Evolutionary conservation across 352 stramenopile species (phyloP).

Genomic region (Phytophthora citrophthora): DNA sequence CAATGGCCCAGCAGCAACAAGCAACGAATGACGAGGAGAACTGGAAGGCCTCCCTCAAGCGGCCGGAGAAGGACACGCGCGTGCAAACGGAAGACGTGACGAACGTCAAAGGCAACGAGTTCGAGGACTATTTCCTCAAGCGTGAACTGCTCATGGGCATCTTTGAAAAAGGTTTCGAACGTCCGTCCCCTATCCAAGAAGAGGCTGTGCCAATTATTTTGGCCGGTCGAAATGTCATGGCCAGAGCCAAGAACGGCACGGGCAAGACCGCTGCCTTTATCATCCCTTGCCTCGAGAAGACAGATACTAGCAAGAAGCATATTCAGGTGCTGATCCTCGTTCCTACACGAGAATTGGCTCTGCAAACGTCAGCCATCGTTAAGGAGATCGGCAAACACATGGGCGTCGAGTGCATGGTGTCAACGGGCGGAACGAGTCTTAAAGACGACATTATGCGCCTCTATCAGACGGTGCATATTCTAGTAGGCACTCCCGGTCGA

Average conservation of each 20-base stretch:
- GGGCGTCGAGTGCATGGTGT: slow-evolving; percentile 98
- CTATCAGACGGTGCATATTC: slow-evolving; percentile 99
- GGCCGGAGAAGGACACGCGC: slow-evolving; percentile 87
- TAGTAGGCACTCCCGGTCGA: slow-evolving; percentile 98
- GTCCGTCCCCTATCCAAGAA: slow-evolving; percentile 98
- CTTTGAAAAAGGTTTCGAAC: slow-evolving; percentile 99
- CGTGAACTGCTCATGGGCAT: slow-evolving; percentile 99
- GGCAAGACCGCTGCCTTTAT: slow-evolving; percentile 99
- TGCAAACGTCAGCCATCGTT: slow-evolving; percentile 98
- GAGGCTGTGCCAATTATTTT: slow-evolving; percentile 99
- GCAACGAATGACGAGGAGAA: slow-evolving; percentile 45
- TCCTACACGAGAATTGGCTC: slow-evolving; percentile 97
- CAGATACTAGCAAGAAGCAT: slow-evolving; percentile 95
- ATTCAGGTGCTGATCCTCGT: slow-evolving; percentile 99
- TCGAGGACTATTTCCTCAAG: slow-evolving; percentile 99
- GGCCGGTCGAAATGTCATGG: slow-evolving; percentile 97
- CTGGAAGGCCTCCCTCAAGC: slow-evolving; percentile 84
- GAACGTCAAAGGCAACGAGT: slow-evolving; percentile 99
- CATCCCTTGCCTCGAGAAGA: slow-evolving; percentile 99
- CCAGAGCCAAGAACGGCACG: slow-evolving; percentile 99
- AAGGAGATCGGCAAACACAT: slow-evolving; percentile 99
- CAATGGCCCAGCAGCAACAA: slow-evolving; percentile 38
- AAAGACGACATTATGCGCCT: slow-evolving; percentile 99
- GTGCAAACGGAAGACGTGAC: slow-evolving; percentile 97
- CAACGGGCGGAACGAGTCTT: slow-evolving; percentile 97